Evolutionary conservation across 257 asterid species (phyloP), one percentile per base, ranked within the genome.

Genomic region (Scutellaria galericulata): DNA sequence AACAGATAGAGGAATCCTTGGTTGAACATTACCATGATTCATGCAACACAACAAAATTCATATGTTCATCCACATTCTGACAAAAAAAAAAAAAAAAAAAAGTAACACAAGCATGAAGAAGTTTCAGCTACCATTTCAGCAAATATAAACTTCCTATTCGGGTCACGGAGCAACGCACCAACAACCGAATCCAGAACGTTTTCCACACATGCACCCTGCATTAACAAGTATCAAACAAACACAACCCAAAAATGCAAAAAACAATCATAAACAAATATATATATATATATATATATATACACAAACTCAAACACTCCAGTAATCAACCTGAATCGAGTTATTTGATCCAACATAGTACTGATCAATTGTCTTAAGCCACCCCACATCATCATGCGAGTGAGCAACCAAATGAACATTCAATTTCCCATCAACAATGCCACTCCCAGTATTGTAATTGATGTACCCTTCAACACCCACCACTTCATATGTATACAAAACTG

Each of bases 281-380:
- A 24, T 24, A 24, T 24, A 24, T 24, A 51, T 20, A 5, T 5
- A 46, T 9, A 15, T 12, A 46, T 45, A 37, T 1, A 56, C 64
- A 13, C 7, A 74, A 64, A 41, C 7, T 9, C 37, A 42, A 63
- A 35, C 22, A 40, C 9, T 44, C 12, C 22, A 56, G 45, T 41
- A 7, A 64, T 9, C 15, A 11, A 90, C 98, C 92, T 88, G 98
- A 78, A 92, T 92, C 54, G 78, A 66, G 81, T 87, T 92, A 71
- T 92, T 92, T 37, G 97, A 86, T 67, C 97, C 98, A 83, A 87
- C 90, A 66, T 88, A 92, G 88, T 92, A 92, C 86, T 92, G 98
- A 84, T 90, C 98, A 79, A 92, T 1, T 0, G 96, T 92, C 81
- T 92, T 92, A 60, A 92, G 89, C 98, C 98, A 92, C 22, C 98